Percentiles rank a stretch among this genome's conserved stretches.
These are phyloP conservation scores for Cryptosporidium xiaoi DNA, from an alignment of 169 alveolate species.

Conservation along the genomic window DNA sequence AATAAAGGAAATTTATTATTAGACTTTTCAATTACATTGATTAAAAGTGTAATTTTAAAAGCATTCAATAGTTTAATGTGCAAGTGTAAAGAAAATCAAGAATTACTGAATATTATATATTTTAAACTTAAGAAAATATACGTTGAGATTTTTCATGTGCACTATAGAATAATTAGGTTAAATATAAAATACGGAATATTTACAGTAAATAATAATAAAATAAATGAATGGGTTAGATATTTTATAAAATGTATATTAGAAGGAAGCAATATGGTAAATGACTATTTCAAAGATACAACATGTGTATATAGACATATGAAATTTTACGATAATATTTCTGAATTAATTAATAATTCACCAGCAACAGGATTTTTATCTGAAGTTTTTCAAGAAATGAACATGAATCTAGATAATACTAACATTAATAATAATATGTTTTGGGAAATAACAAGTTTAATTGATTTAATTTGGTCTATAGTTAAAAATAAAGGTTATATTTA, in stretches of 20 bases:
- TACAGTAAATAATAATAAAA: not conserved
- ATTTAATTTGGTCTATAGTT: constrained; percentile 41
- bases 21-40: too few relatives aligned
- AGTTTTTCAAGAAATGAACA: not conserved
- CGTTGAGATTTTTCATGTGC: not conserved
- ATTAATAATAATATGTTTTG: constrained; percentile 9
- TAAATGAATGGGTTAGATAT: constrained; percentile 42
- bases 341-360: not conserved
- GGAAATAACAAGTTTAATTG: constrained; percentile 13
- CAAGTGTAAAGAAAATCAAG: too few relatives aligned
- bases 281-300: constrained; percentile 6
- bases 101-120: too few relatives aligned
- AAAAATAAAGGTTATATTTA: constrained; percentile 45
- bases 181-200: constrained; percentile 35
- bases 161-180: not conserved
- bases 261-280: constrained; percentile 15
- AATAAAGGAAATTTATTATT: too few relatives aligned
- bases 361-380: not conserved
- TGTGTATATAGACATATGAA: constrained; percentile 47
- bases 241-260: constrained; percentile 29
- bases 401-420: not conserved
- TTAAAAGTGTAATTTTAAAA: too few relatives aligned
- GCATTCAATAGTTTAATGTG: too few relatives aligned
- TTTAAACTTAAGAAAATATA: not conserved
- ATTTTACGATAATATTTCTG: constrained; percentile 22